Evolutionary conservation across 805 yeast genomes (phyloP).

Genomic region (Wickerhamomyces strasburgensis): DNA sequence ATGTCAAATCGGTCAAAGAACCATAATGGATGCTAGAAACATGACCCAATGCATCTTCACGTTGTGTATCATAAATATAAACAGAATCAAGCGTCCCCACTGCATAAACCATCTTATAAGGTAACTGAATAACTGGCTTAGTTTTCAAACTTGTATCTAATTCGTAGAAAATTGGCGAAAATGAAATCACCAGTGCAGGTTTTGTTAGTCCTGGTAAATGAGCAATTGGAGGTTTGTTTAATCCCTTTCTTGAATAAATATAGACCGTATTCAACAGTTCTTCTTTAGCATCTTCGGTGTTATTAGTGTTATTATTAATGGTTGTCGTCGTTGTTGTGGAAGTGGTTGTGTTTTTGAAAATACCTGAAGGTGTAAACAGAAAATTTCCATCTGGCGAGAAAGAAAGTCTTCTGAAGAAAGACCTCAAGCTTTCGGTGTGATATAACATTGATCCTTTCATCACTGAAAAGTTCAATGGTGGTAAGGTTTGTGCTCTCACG

Average conservation of each 20-base stretch:
- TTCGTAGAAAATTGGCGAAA: constrained; percentile 63
- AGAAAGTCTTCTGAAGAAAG: constrained; percentile 81
- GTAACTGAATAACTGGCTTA: constrained; percentile 44
- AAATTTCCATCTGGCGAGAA: constrained; percentile 90
- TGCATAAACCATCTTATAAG: constrained; percentile 83
- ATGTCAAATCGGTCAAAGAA: constrained; percentile 78
- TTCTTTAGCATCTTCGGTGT: constrained; percentile 27
- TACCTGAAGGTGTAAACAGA: constrained; percentile 74
- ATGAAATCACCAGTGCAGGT: constrained; percentile 80
- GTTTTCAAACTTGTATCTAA: constrained; percentile 17
- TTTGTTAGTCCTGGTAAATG: constrained; percentile 74
- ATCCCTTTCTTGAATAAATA: constrained; percentile 67
- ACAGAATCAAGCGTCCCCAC: constrained; percentile 90
- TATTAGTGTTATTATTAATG: constrained; percentile 6
- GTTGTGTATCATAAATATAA: constrained; percentile 74
- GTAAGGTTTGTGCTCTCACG: constrained; percentile 25
- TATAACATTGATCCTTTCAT: constrained; percentile 46
- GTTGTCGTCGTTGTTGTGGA: constrained; percentile 1
- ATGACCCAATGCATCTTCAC: constrained; percentile 60
- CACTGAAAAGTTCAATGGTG: constrained; percentile 24
- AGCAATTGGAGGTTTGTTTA: constrained; percentile 67
- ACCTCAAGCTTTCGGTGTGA: constrained; percentile 82
- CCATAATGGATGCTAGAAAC: constrained; percentile 83
- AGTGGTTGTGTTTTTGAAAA: constrained; percentile 33
- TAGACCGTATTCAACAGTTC: constrained; percentile 65